Percentiles rank a stretch among this genome's conserved stretches.
Conservation (phyloP, 75 land plant genomes). For the Adiantum capillusveneris region DNA sequence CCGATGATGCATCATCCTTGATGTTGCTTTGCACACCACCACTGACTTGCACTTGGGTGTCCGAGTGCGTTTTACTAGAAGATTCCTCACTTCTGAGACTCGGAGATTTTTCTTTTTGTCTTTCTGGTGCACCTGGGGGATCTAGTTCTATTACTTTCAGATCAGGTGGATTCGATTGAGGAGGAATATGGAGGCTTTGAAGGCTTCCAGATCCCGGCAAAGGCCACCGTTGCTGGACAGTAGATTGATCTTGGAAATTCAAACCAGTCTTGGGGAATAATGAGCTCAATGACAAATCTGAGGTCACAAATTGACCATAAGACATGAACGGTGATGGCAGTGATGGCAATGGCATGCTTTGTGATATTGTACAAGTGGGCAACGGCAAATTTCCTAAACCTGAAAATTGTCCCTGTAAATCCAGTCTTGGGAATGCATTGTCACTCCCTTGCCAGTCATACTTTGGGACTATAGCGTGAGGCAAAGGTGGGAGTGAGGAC, state of each 20-base stretch:
- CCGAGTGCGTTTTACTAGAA: conserved; percentile 57
- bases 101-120: neutral
- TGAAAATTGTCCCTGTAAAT: conserved; percentile 2
- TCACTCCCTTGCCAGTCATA: neutral
- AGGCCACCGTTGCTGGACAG: conserved; percentile 7
- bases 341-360: neutral
- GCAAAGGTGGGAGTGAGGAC: neutral
- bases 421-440: neutral
- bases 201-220: conserved; percentile 9
- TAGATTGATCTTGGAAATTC: neutral
- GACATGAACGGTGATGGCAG: neutral
- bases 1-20: conserved; percentile 50
- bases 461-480: neutral
- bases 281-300: neutral
- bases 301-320: neutral
- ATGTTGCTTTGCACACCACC: conserved; percentile 15
- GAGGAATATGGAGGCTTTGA: conserved; percentile 3
- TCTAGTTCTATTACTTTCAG: conserved; percentile 1
- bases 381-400: neutral
- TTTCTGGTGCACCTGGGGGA: neutral
- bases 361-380: neutral
- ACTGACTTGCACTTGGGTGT: conserved; percentile 20
- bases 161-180: neutral
- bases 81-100: conserved; percentile 41
- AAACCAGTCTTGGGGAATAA: neutral